phyloP scores from a whole-genome alignment of 2,329 filamentous ascomycete genomes.

The Plenodomus tracheiphilus region DNA sequence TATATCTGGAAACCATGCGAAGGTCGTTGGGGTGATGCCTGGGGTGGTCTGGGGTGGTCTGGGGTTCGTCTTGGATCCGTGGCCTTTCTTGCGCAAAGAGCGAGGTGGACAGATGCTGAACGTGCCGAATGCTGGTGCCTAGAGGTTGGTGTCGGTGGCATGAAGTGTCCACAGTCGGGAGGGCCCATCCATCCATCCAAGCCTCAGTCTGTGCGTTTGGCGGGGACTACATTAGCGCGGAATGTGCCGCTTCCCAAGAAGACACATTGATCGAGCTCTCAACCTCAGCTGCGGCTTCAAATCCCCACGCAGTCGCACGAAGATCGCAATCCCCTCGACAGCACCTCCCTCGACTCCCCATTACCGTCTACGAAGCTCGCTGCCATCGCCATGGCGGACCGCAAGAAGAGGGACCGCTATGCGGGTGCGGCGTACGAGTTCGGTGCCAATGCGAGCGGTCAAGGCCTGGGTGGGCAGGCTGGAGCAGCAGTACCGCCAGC shows the following conservation, averaged over 20 bases:
- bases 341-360: constrained; percentile 8
- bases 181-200: not conserved
- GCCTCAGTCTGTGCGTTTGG: constrained; percentile 18
- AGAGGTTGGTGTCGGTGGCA: not conserved
- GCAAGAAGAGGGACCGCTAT: constrained; percentile 92
- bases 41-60: not conserved
- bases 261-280: constrained; percentile 41
- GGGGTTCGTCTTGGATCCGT: too few species aligned
- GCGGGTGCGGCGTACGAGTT: constrained; percentile 95
- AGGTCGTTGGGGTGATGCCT: not conserved
- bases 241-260: constrained; percentile 39
- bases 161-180: not conserved
- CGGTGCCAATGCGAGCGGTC: constrained; percentile 75
- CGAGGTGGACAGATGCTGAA: not conserved
- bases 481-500: constrained; percentile 50
- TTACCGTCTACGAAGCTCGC: constrained; percentile 12
- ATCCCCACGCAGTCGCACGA: constrained; percentile 21
- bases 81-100: too few species aligned
- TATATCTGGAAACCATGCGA: not conserved
- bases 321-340: constrained; percentile 13
- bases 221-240: constrained; percentile 33
- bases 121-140: constrained; percentile 15
- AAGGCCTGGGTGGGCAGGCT: constrained; percentile 35
- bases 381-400: constrained; percentile 36
- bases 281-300: constrained; percentile 26